These are phyloP conservation scores for Aristolochia californica DNA, from an alignment of 164 flowering plant genomes.

Conservation along the genomic window DNA sequence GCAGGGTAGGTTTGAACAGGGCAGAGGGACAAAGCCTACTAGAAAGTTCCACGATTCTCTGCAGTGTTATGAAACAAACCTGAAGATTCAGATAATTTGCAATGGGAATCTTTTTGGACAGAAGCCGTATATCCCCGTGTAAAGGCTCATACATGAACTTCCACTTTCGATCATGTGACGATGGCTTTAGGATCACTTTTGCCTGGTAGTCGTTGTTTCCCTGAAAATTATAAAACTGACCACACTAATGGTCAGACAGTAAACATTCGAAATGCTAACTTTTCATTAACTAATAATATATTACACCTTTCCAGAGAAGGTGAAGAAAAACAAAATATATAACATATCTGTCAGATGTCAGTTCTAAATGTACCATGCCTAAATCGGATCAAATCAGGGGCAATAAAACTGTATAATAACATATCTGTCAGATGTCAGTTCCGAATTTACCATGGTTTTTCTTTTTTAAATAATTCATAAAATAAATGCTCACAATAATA, in stretches of 20 bases:
- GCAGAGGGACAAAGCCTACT: too few relatives aligned
- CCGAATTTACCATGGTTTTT: too few relatives aligned
- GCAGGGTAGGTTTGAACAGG: too few relatives aligned
- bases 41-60: too few relatives aligned
- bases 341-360: not conserved
- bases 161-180: conserved; percentile 54
- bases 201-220: conserved; percentile 49
- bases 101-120: conserved; percentile 80
- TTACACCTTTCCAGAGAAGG: not conserved
- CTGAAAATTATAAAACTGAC: conserved; percentile 78
- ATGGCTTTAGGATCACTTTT: conserved; percentile 76
- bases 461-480: too few relatives aligned
- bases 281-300: not conserved
- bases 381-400: not conserved
- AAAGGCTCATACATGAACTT: conserved; percentile 75
- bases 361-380: not conserved
- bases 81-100: conserved; percentile 74
- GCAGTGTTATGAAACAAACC: conserved; percentile 22
- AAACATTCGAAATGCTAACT: not conserved
- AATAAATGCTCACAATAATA: too few relatives aligned
- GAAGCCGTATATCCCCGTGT: conserved; percentile 54
- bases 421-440: too few relatives aligned
- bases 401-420: not conserved
- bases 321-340: not conserved
- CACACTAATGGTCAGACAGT: conserved; percentile 6